Conservation (phyloP, 164 flowering plant genomes). For the Santalum album region DNA sequence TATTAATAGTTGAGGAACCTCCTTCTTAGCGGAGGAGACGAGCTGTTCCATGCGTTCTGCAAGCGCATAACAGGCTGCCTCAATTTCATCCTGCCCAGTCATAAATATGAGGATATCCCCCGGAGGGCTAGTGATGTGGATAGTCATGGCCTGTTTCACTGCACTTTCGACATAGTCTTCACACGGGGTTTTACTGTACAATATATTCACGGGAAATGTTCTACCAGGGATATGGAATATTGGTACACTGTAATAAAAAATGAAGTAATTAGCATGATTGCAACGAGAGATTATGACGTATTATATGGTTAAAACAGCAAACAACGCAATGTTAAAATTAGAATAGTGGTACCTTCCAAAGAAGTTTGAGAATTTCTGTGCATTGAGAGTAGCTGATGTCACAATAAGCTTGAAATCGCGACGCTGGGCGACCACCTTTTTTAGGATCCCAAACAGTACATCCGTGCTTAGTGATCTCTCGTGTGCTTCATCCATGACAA, state of each 20-base stretch:
- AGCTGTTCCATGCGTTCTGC: conserved; percentile 89
- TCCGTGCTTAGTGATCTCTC: conserved; percentile 93
- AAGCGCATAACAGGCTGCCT: conserved; percentile 88
- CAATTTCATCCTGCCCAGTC: conserved; percentile 99
- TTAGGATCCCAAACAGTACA: conserved; percentile 89
- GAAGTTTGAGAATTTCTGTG: conserved; percentile 82
- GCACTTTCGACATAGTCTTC: conserved; percentile 95
- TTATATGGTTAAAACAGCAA: too few relatives aligned
- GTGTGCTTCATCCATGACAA: conserved; percentile 99
- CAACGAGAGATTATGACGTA: background rate
- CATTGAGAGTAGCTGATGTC: conserved; percentile 95
- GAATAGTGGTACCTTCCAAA: conserved; percentile 78
- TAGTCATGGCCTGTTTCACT: conserved; percentile 88
- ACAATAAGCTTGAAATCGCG: conserved; percentile 98
- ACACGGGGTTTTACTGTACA: conserved; percentile 75
- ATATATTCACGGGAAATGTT: conserved; percentile 71
- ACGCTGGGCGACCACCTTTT: conserved; percentile 85
- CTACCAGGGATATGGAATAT: conserved; percentile 85
- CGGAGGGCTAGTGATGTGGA: conserved; percentile 81
- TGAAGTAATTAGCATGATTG: background rate
- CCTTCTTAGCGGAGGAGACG: conserved; percentile 51
- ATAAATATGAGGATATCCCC: conserved; percentile 96
- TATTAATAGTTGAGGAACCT: conserved; percentile 62
- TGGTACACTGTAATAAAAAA: conserved; percentile 56
- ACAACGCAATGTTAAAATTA: too few relatives aligned